These are phyloP conservation scores for Colletotrichum tamarilloi DNA, from an alignment of 2,329 filamentous ascomycete genomes.

Conservation along the genomic window DNA sequence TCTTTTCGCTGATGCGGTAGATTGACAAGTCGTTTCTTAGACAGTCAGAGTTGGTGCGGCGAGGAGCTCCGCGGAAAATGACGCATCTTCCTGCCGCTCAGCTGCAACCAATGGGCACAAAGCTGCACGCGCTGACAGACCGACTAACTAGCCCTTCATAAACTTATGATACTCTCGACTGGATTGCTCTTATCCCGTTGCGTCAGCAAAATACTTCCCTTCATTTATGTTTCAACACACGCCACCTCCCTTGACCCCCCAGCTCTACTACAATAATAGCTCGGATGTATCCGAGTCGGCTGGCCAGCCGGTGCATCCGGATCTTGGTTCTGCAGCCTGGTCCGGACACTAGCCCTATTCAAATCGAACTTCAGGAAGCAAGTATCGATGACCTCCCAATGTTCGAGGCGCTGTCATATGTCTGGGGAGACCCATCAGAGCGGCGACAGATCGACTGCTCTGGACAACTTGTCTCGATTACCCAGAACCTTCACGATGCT, in stretches of 20 bases:
- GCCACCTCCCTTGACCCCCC: background rate
- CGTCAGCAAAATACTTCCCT: too few species aligned
- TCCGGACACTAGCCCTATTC: background rate
- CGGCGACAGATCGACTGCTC: background rate
- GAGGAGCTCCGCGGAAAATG: too few species aligned
- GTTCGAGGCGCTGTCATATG: conserved; percentile 5
- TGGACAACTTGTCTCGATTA: conserved; percentile 17
- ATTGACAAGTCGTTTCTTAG: too few species aligned
- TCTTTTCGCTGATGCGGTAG: too few species aligned
- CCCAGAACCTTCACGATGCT: conserved; percentile 35
- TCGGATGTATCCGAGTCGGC: background rate
- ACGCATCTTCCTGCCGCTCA: too few species aligned
- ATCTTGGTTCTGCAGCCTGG: background rate
- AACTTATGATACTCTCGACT: too few species aligned
- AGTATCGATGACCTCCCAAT: background rate
- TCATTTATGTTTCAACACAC: too few species aligned
- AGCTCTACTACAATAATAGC: background rate
- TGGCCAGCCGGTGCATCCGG: background rate
- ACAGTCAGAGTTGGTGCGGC: too few species aligned
- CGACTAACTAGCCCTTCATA: too few species aligned
- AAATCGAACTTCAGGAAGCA: background rate
- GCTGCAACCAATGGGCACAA: too few species aligned
- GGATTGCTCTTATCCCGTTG: too few species aligned
- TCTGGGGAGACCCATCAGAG: background rate
- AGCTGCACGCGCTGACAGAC: too few species aligned